phyloP scores from a whole-genome alignment of 768 basidiomycete species.

The Imleria badia region DNA sequence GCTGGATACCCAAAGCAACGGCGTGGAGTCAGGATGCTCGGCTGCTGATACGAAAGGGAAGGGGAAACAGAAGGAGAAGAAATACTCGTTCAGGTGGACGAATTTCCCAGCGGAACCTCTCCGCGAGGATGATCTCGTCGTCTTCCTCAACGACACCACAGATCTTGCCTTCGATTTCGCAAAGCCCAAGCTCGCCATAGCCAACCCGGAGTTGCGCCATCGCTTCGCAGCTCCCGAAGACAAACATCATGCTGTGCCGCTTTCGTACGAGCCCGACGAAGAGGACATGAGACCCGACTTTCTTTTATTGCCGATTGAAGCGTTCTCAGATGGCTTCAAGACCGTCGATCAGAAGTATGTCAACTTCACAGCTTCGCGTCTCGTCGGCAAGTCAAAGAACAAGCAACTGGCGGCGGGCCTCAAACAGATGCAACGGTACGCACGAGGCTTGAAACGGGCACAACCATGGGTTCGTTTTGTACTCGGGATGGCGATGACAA shows the following conservation, averaged over 20 bases:
- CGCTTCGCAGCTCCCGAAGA: conserved; percentile 3
- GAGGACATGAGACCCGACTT: conserved; percentile 13
- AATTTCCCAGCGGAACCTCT: conserved; percentile 4
- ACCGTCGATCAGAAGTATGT: not conserved
- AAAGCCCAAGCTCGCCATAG: not conserved
- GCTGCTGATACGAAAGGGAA: not conserved
- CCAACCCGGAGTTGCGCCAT: not conserved
- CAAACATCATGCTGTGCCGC: conserved; percentile 1
- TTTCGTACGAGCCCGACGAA: conserved; percentile 8
- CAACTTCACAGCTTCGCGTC: not conserved
- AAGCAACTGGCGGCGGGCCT: not conserved
- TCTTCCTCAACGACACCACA: conserved; percentile 7
- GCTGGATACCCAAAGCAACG: not conserved
- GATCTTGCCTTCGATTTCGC: conserved; percentile 6
- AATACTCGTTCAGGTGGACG: conserved; percentile 2
- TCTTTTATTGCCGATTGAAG: conserved; percentile 12
- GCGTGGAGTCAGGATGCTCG: not conserved
- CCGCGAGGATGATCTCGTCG: conserved; percentile 1
- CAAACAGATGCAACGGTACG: conserved; percentile 6
- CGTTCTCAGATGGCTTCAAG: conserved; percentile 1
- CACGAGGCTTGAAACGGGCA: conserved; percentile 1
- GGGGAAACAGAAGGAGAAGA: not conserved
- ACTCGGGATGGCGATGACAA: conserved; percentile 1
- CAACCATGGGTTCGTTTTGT: conserved; percentile 13
- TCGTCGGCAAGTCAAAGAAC: conserved; percentile 10